Percentiles rank a stretch among this genome's conserved stretches.
phyloP scores from a whole-genome alignment of 2,329 filamentous ascomycete genomes.

The Keithomyces neogunnii region DNA sequence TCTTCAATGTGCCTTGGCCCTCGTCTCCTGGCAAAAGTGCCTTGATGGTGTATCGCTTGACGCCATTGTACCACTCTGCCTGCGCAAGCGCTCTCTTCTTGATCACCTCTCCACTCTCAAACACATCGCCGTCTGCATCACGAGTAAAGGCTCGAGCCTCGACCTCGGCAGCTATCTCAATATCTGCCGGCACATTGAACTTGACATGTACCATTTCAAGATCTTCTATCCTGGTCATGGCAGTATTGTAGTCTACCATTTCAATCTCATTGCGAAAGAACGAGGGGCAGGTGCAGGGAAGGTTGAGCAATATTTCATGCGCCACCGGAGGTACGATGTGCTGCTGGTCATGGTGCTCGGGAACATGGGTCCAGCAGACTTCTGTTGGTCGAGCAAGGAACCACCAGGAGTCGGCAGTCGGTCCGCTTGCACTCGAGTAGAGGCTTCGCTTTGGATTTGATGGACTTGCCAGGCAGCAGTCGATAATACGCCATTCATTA shows the following conservation, averaged over 20 bases:
- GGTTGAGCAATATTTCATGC: slow-evolving; percentile 74
- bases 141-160: slow-evolving; percentile 73
- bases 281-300: slow-evolving; percentile 77
- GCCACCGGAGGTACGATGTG: slow-evolving; percentile 86
- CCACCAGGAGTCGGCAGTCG: slow-evolving; percentile 79
- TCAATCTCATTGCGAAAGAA: slow-evolving; percentile 79
- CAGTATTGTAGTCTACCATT: slow-evolving; percentile 86
- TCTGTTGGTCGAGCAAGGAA: slow-evolving; percentile 86
- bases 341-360: slow-evolving; percentile 78
- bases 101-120: slow-evolving; percentile 82
- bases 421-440: slow-evolving; percentile 65
- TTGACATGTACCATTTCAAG: slow-evolving; percentile 89
- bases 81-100: slow-evolving; percentile 84
- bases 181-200: slow-evolving; percentile 77
- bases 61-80: slow-evolving; percentile 79
- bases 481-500: slow-evolving; percentile 92
- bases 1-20: slow-evolving; percentile 75
- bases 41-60: slow-evolving; percentile 90
- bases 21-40: slow-evolving; percentile 87
- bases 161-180: slow-evolving; percentile 88
- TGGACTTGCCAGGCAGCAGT: slow-evolving; percentile 84
- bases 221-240: slow-evolving; percentile 75
- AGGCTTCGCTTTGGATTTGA: slow-evolving; percentile 73
- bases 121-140: slow-evolving; percentile 83
- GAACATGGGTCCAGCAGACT: slow-evolving; percentile 92